Evolutionary conservation across 345 rosid genomes (phyloP), one percentile per base, ranked within the genome.

Genomic region (Murraya paniculata): DNA sequence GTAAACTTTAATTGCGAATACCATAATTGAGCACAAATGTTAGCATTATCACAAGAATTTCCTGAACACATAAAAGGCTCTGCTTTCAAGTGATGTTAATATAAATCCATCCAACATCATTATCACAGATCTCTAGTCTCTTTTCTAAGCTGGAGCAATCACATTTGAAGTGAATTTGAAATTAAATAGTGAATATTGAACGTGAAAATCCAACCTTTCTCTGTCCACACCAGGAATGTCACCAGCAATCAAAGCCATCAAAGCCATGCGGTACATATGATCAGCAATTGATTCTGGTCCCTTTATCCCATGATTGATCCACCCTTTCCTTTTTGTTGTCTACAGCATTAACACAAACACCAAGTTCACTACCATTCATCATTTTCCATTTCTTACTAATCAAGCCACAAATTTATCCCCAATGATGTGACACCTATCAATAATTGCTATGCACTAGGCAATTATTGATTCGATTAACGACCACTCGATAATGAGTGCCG

Each of bases 321-420:
- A 95, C 66, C 98, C 99, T 77, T 92, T 89, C 79, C 99, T 91
- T 83, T 95, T 95, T 14, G 99, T 95, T 16, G 96, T 92, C 99
- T 95, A 73, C 71, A 56, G 61, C 48, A 75, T 38, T 19, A 16
- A 57, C 9, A 71, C 14, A 33, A 76, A 41, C 70, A 55, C n/a
- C 7, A 28, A 16, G 48, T 2, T 55, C 76, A 78, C 60, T 68
- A 78, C 27, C 30, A 8, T 14, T 14, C 31, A 57, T 25, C 41
- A 28, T 33, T 22, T 59, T 33, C 48, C 67, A 65, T 4, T 33
- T 33, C 13, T 9, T 35, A 33, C 36, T 19, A 21, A 35, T 3
- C 45, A 65, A 35, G 22, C 14, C 61, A 58, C 11, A 58, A 58
- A 3, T 58, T 58, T 58, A 22, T 18, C 11, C 57, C 57, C 57